Base-by-base conservation (phyloP, 2,329 filamentous ascomycete genomes). In the Fusarium buxicola region DNA sequence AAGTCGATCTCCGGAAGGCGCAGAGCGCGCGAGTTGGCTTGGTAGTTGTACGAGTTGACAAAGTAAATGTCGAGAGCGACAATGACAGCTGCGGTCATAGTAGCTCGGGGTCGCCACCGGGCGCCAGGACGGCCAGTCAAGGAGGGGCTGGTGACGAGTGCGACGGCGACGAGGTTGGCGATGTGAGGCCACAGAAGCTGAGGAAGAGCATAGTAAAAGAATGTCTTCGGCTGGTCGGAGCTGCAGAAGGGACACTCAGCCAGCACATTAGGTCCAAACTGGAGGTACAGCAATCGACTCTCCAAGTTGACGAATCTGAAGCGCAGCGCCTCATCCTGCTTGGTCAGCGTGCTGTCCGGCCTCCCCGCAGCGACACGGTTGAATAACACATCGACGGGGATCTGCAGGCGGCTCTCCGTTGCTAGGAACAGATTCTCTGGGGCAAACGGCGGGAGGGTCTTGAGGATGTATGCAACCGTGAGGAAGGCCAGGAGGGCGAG, bases 341-440 rank as follows among this genome's bases (percentile, higher is more conserved):
- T 62, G 0, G 86, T 89, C 3, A 92, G 81, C 9, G 67, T 65
- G 35, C 69, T 67, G 31, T 66, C 66, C 1, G 83, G 79, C 0
- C 89, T 84, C 2, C 89, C 72, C 2, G 82, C 75, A 5, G 83
- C 77, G 9, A 98, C 83, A 13, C 94, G 91, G 57, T 85, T 87
- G 76, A 97, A 95, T 59, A 98, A 84, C 30, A 96, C 89, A 72
- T 94, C 91, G 36, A 86, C 89, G n/a, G 92, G 89, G 36, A 91
- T 94, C 70, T 93, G 91, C 15, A 98, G 86, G 30, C 94, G 91
- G 46, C 92, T 95, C 54, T 88, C 82, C 1, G 94, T 97, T 15
- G 81, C 76, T 27, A 76, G 73, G 82, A 98, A 97, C 75, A 98
- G 81, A 78, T 97, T 97, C 73, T 92, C 88, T 5, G 91, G 90